Percentiles rank a stretch among this genome's conserved stretches.
Conservation (phyloP, 805 yeast species). For the Cyberlindnera maritima region DNA sequence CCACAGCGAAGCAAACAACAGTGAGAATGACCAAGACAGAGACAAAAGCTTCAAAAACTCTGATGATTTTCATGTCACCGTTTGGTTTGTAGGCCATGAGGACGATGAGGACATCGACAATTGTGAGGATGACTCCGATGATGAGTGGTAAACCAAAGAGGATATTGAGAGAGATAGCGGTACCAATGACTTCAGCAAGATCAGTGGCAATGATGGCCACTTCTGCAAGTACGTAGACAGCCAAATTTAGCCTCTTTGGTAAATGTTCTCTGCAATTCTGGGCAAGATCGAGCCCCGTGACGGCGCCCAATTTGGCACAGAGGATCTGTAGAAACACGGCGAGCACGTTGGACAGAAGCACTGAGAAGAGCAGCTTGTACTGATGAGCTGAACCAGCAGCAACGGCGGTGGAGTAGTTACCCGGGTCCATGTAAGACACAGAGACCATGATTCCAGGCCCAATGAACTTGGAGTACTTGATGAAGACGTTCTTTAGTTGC, state of each 20-base stretch:
- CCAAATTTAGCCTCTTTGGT: constrained; percentile 55
- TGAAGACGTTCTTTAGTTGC: constrained; percentile 21
- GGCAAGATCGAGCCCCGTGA: constrained; percentile 91
- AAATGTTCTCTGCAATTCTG: constrained; percentile 78
- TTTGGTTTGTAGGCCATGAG: constrained; percentile 84
- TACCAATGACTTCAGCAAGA: constrained; percentile 96
- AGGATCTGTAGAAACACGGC: constrained; percentile 85
- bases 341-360: constrained; percentile 75
- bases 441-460: constrained; percentile 97
- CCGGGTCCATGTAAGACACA: constrained; percentile 97
- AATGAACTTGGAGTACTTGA: constrained; percentile 61
- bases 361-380: constrained; percentile 74
- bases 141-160: constrained; percentile 76
- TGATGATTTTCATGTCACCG: constrained; percentile 73
- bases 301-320: constrained; percentile 87
- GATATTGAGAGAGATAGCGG: constrained; percentile 89
- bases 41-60: constrained; percentile 81
- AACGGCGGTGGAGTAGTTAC: constrained; percentile 93
- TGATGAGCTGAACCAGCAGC: constrained; percentile 89
- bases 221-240: constrained; percentile 77
- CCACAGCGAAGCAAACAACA: constrained; percentile 80
- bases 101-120: constrained; percentile 81
- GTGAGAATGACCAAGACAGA: constrained; percentile 76
- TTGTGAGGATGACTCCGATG: constrained; percentile 80
- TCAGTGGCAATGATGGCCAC: constrained; percentile 93